Conservation (phyloP, 331 rosid genomes). For the Prunus yedoensis region DNA sequence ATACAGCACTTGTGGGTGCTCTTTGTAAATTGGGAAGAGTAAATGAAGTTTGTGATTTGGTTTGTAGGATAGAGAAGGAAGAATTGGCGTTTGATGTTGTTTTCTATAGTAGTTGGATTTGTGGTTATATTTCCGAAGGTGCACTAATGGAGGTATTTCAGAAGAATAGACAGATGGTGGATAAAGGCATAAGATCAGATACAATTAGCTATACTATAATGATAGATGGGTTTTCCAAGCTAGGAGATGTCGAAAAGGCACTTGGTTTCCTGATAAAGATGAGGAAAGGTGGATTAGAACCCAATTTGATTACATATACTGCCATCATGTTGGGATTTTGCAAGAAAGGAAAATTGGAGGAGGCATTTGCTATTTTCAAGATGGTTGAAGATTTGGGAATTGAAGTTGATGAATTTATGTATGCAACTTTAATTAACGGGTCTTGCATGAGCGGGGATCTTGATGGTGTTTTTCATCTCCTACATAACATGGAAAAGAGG, state of each 20-base stretch:
- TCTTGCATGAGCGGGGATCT: slow-evolving; percentile 60
- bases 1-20: slow-evolving; percentile 65
- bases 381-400: slow-evolving; percentile 51
- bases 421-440: slow-evolving; percentile 75
- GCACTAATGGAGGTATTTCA: slow-evolving; percentile 52
- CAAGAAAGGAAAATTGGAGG: slow-evolving; percentile 67
- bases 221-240: slow-evolving; percentile 63
- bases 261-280: slow-evolving; percentile 58
- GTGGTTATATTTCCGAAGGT: slow-evolving; percentile 64
- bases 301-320: slow-evolving; percentile 67
- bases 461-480: slow-evolving; percentile 48
- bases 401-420: slow-evolving; percentile 70
- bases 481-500: slow-evolving; percentile 75
- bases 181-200: slow-evolving; percentile 59
- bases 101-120: slow-evolving; percentile 75
- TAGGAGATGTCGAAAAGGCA: slow-evolving; percentile 73
- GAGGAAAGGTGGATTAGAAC: slow-evolving; percentile 57
- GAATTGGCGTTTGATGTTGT: slow-evolving; percentile 71
- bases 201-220: slow-evolving; percentile 55
- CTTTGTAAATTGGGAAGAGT: slow-evolving; percentile 71
- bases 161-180: slow-evolving; percentile 58
- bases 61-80: slow-evolving; percentile 53
- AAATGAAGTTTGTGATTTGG: slow-evolving; percentile 57
- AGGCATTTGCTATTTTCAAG: slow-evolving; percentile 55
- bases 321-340: slow-evolving; percentile 70